phyloP scores from a whole-genome alignment of 192 early-diverging fungal species.

The Podila horticola region DNA sequence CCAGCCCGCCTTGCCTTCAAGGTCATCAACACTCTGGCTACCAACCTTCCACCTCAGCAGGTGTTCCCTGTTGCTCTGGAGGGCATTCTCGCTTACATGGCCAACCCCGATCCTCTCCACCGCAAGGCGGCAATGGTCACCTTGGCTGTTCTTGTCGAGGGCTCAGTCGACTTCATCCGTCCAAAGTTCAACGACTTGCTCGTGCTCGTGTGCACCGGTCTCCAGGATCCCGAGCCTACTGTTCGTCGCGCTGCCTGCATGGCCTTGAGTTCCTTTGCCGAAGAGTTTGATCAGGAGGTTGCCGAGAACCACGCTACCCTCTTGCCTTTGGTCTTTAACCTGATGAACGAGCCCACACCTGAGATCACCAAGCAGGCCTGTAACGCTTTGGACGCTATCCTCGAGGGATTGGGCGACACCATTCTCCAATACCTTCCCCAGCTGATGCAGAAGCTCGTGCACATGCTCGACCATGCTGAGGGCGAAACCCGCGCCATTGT shows the following conservation, averaged over 20 bases:
- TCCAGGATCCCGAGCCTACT: conserved; percentile 80
- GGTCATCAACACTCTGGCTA: conserved; percentile 82
- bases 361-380: conserved; percentile 83
- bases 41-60: conserved; percentile 86
- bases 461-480: conserved; percentile 75
- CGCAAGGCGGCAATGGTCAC: conserved; percentile 92
- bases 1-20: conserved; percentile 73
- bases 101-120: conserved; percentile 75
- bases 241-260: conserved; percentile 91
- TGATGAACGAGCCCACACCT: conserved; percentile 80
- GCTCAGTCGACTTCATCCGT: conserved; percentile 87
- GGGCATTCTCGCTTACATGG: conserved; percentile 81
- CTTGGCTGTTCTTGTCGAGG: conserved; percentile 80
- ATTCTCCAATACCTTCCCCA: conserved; percentile 84
- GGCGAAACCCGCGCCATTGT: conserved; percentile 81
- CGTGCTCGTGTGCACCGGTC: conserved; percentile 75
- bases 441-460: conserved; percentile 84
- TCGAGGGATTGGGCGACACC: conserved; percentile 85
- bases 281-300: conserved; percentile 85
- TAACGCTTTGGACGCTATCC: conserved; percentile 89
- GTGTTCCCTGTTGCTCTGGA: conserved; percentile 85
- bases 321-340: conserved; percentile 85
- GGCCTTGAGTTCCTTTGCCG: conserved; percentile 82
- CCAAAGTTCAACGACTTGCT: conserved; percentile 83
- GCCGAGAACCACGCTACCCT: conserved; percentile 82